These are phyloP conservation scores for Saccharomycopsis sp. DNA, from an alignment of 805 yeast species.

Conservation along the genomic window DNA sequence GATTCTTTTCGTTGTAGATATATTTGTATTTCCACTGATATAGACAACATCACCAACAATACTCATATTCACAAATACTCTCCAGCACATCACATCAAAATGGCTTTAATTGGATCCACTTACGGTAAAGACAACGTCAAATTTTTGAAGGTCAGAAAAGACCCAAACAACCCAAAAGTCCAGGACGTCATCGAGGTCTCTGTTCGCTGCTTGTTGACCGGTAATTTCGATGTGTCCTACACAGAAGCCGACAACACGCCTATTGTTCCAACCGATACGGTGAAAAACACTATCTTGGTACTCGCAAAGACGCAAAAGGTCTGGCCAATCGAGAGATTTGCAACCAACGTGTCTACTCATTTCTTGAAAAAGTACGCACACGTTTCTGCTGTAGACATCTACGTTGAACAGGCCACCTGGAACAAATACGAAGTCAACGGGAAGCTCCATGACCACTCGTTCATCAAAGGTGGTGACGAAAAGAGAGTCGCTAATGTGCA, in stretches of 20 bases:
- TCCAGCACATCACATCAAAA: background rate
- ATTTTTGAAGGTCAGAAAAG: constrained; percentile 80
- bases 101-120: constrained; percentile 40
- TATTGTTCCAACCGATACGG: constrained; percentile 93
- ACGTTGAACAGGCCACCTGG: constrained; percentile 74
- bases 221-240: constrained; percentile 73
- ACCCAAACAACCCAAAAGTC: constrained; percentile 58
- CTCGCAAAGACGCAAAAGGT: constrained; percentile 79
- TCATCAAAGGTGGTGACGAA: constrained; percentile 79
- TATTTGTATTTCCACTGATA: too few species aligned
- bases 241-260: constrained; percentile 82
- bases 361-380: constrained; percentile 72
- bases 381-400: constrained; percentile 62
- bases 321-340: constrained; percentile 89
- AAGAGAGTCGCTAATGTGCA: constrained; percentile 55
- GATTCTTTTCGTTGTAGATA: background rate
- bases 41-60: background rate
- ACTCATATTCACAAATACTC: background rate
- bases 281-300: constrained; percentile 79
- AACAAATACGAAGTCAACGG: constrained; percentile 69
- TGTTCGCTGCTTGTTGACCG: constrained; percentile 66
- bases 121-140: constrained; percentile 94
- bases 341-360: constrained; percentile 76
- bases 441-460: constrained; percentile 73
- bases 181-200: constrained; percentile 87